Conservation (phyloP, 306 rosid genomes). For the Datisca glomerata region DNA sequence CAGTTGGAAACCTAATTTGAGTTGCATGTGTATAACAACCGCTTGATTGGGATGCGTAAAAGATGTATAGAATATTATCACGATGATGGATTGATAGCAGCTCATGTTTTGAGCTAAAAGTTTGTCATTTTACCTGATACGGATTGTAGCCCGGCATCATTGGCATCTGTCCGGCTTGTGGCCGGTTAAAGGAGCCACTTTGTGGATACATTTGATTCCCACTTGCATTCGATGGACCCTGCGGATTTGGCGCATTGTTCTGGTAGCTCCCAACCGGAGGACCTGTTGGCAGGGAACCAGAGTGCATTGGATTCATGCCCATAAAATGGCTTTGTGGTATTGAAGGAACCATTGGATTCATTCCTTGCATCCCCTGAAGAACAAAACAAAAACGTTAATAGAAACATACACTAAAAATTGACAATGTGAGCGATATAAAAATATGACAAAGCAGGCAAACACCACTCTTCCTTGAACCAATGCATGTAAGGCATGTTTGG, state of each 20-base stretch:
- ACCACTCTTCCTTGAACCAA: no score
- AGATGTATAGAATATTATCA: no score
- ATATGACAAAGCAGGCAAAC: no score
- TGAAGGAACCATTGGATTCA: slow-evolving; percentile 78
- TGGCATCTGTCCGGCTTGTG: slow-evolving; percentile 88
- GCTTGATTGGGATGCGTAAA: no score
- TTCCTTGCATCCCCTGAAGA: slow-evolving; percentile 85
- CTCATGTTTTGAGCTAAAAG: not conserved
- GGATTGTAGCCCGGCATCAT: slow-evolving; percentile 91
- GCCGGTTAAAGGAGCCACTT: slow-evolving; percentile 65
- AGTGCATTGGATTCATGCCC: slow-evolving; percentile 94
- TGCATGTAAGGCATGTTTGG: no score
- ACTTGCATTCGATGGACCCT: slow-evolving; percentile 59
- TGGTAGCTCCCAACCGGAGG: slow-evolving; percentile 60
- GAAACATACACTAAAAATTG: no score
- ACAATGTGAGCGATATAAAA: no score
- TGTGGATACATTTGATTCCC: slow-evolving; percentile 57
- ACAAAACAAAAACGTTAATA: no score
- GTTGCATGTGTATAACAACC: not conserved
- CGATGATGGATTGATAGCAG: not conserved
- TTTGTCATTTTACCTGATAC: slow-evolving; percentile 49
- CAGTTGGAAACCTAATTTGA: not conserved
- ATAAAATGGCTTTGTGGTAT: slow-evolving; percentile 72
- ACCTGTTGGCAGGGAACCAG: slow-evolving; percentile 56
- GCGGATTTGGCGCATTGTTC: slow-evolving; percentile 65